Evolutionary conservation across 2,329 filamentous ascomycete species (phyloP).

Genomic region (Fonsecaea pedrosoi): DNA sequence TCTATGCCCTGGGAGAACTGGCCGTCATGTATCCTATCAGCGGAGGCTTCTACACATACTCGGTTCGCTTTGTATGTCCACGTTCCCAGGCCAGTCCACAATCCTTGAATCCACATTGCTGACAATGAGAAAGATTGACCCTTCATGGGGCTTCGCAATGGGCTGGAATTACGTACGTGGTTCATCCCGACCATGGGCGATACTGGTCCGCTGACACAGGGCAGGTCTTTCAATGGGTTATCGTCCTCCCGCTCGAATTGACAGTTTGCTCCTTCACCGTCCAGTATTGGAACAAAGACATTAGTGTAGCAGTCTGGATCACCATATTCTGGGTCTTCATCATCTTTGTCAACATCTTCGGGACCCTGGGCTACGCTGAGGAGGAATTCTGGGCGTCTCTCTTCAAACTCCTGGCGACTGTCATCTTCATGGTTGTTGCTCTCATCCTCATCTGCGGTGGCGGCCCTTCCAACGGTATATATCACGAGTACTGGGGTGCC

Average conservation of each 20-base stretch:
- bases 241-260: slow-evolving; percentile 80
- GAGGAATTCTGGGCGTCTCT: slow-evolving; percentile 82
- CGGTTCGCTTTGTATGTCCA: slow-evolving; percentile 81
- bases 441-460: slow-evolving; percentile 45
- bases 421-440: slow-evolving; percentile 38
- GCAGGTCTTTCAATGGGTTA: slow-evolving; percentile 56
- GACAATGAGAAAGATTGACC: slow-evolving; percentile 64
- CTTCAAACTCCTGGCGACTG: slow-evolving; percentile 69
- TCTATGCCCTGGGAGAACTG: slow-evolving; percentile 89
- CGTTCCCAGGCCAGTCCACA: not conserved
- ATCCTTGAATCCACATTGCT: not conserved
- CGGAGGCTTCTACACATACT: slow-evolving; percentile 90
- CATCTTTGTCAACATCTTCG: slow-evolving; percentile 78
- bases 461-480: slow-evolving; percentile 48
- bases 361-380: slow-evolving; percentile 82
- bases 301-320: slow-evolving; percentile 60
- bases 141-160: slow-evolving; percentile 60
- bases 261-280: slow-evolving; percentile 80
- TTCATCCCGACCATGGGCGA: not conserved
- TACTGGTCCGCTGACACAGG: not conserved
- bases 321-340: slow-evolving; percentile 76
- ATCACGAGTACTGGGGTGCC: slow-evolving; percentile 43
- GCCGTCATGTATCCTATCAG: slow-evolving; percentile 89
- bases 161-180: slow-evolving; percentile 61
- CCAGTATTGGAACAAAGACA: slow-evolving; percentile 66